Evolutionary conservation across 23 red algal genomes (phyloP).

Genomic region (Pyropia yezoensis): DNA sequence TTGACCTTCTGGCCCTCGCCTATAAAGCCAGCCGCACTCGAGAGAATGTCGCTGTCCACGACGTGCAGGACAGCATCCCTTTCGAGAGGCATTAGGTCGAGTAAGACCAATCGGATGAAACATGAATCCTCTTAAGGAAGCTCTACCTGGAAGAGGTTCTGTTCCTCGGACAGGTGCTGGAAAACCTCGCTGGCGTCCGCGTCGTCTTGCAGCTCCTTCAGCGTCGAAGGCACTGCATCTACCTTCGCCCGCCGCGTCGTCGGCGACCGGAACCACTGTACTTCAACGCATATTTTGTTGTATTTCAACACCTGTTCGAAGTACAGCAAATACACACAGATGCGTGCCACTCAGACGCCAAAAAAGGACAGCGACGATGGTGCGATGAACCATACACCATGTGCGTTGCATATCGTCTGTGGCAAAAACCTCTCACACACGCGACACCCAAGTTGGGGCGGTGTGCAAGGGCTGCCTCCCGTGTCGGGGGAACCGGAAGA

Average conservation of each 20-base stretch:
- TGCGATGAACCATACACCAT: too few species aligned
- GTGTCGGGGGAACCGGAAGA: too few species aligned
- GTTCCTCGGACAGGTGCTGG: constrained; percentile 3
- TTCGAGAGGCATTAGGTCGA: constrained; percentile 1
- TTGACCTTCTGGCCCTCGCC: background rate
- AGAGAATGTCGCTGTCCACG: constrained; percentile 1
- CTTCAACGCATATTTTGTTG: too few species aligned
- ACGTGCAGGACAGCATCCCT: background rate
- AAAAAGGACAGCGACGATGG: too few species aligned
- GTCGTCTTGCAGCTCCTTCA: background rate
- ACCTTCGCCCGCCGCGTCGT: constrained; percentile 6
- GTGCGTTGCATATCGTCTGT: too few species aligned
- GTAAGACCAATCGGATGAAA: background rate
- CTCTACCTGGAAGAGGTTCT: background rate
- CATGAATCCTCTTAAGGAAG: background rate
- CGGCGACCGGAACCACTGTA: too few species aligned
- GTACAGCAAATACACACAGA: too few species aligned
- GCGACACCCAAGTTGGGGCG: too few species aligned
- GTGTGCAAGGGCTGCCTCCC: too few species aligned
- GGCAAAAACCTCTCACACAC: too few species aligned
- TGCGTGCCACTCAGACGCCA: too few species aligned
- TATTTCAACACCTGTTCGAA: too few species aligned
- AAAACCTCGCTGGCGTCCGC: background rate
- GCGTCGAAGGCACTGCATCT: background rate
- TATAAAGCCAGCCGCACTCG: background rate